phyloP scores from a whole-genome alignment of 1,284 basidiomycete genomes.

The Agaricales sp. region DNA sequence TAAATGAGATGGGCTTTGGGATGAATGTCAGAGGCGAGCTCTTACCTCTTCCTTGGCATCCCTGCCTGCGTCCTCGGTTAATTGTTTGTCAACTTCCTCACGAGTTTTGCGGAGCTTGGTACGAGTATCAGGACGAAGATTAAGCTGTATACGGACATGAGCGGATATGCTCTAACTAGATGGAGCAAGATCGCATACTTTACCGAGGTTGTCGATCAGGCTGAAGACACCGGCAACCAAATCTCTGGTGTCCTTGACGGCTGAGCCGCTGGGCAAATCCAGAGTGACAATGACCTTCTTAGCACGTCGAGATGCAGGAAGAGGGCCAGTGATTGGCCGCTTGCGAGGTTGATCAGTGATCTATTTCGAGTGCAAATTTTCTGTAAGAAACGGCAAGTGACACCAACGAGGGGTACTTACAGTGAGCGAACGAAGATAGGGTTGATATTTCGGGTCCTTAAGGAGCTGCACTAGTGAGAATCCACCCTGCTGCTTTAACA shows the following conservation, averaged over 20 bases:
- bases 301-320: conserved; percentile 36
- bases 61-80: conserved; percentile 58
- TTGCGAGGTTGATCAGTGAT: conserved; percentile 76
- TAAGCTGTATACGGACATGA: conserved; percentile 20
- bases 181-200: too few relatives aligned
- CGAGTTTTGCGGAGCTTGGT: conserved; percentile 64
- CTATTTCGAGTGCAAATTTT: too few relatives aligned
- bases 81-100: conserved; percentile 56
- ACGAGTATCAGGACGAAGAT: conserved; percentile 71
- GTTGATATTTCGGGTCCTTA: conserved; percentile 51
- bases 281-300: conserved; percentile 70
- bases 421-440: conserved; percentile 71
- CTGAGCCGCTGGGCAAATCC: conserved; percentile 38
- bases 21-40: conserved; percentile 6
- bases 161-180: too few relatives aligned
- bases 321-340: conserved; percentile 42
- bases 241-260: conserved; percentile 39
- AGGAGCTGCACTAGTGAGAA: conserved; percentile 49
- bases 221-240: conserved; percentile 63
- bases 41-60: conserved; percentile 66
- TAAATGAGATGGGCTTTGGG: background rate
- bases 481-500: conserved; percentile 56
- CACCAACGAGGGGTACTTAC: conserved; percentile 23
- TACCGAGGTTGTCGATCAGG: conserved; percentile 60
- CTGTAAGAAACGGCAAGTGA: background rate